These are phyloP conservation scores for Fusarium caatingaense DNA, from an alignment of 2,329 filamentous ascomycete species.

Conservation along the genomic window DNA sequence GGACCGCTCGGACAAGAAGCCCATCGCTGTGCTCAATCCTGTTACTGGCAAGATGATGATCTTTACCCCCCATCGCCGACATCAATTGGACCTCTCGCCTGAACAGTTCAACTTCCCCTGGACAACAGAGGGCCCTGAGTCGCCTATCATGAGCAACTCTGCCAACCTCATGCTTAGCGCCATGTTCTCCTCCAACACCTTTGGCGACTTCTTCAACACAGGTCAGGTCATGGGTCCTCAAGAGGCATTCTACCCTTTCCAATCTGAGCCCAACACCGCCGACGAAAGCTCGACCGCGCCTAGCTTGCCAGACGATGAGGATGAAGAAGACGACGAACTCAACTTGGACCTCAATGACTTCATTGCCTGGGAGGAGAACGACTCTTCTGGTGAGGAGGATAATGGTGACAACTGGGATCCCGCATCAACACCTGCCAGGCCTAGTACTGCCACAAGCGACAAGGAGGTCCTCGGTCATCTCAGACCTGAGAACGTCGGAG, in stretches of 20 bases:
- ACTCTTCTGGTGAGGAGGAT: slow-evolving; percentile 69
- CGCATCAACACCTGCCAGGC: slow-evolving; percentile 64
- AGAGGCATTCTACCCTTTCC: slow-evolving; percentile 80
- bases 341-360: slow-evolving; percentile 77
- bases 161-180: slow-evolving; percentile 84
- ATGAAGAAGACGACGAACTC: slow-evolving; percentile 73
- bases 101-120: slow-evolving; percentile 66
- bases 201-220: slow-evolving; percentile 68
- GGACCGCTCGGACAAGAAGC: slow-evolving; percentile 65
- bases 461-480: slow-evolving; percentile 67
- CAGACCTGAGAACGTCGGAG: slow-evolving; percentile 75
- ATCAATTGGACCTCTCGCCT: slow-evolving; percentile 64
- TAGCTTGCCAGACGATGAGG: slow-evolving; percentile 57
- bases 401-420: slow-evolving; percentile 63
- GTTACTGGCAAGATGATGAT: slow-evolving; percentile 72
- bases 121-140: slow-evolving; percentile 55
- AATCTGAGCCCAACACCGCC: slow-evolving; percentile 67
- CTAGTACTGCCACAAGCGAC: slow-evolving; percentile 62
- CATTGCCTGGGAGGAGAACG: slow-evolving; percentile 72
- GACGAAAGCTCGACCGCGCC: slow-evolving; percentile 59
- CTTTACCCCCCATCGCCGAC: slow-evolving; percentile 65
- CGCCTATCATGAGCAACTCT: slow-evolving; percentile 73
- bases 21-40: slow-evolving; percentile 69
- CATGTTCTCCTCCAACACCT: slow-evolving; percentile 69
- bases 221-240: slow-evolving; percentile 77